phyloP scores from a whole-genome alignment of 257 asterid species.

The Primulina tabacum region DNA sequence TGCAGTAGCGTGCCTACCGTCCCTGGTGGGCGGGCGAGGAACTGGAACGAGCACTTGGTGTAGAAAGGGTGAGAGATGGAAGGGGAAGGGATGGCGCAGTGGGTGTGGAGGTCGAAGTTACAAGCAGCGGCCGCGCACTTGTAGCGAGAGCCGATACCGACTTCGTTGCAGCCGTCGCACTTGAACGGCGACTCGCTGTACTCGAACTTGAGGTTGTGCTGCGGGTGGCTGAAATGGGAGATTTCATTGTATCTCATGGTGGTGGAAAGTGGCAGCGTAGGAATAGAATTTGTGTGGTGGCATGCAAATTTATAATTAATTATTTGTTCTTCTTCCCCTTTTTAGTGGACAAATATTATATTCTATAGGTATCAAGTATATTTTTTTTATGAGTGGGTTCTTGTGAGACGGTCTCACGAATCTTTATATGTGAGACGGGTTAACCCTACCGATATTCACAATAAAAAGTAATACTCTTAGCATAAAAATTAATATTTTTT shows the following conservation, averaged over 20 bases:
- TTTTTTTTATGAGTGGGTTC: too few relatives aligned
- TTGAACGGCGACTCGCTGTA: conserved; percentile 77
- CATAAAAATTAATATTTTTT: too few relatives aligned
- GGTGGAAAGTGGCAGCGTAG: neutral
- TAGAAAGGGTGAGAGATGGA: conserved; percentile 80
- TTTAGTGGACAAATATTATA: neutral
- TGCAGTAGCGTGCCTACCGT: conserved; percentile 70
- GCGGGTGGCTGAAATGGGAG: conserved; percentile 75
- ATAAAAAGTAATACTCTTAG: too few relatives aligned
- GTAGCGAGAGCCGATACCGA: conserved; percentile 82
- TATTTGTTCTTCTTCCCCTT: neutral
- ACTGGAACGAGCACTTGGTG: conserved; percentile 73
- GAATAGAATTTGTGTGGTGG: conserved; percentile 4
- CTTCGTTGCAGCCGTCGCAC: conserved; percentile 96
- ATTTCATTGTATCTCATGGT: conserved; percentile 76
- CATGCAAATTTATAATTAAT: conserved; percentile 14
- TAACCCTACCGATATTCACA: too few relatives aligned
- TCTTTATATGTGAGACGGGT: too few relatives aligned
- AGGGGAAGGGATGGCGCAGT: conserved; percentile 69
- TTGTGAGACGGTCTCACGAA: too few relatives aligned
- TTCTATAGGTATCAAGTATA: neutral
- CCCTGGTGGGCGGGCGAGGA: conserved; percentile 73
- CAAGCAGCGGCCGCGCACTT: conserved; percentile 43
- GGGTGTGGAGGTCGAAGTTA: conserved; percentile 80
- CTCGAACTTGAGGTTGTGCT: conserved; percentile 68